Percentiles rank a stretch among this genome's conserved stretches.
phyloP scores from a whole-genome alignment of 2,329 filamentous ascomycete genomes.

The Colletotrichum gigasporum region DNA sequence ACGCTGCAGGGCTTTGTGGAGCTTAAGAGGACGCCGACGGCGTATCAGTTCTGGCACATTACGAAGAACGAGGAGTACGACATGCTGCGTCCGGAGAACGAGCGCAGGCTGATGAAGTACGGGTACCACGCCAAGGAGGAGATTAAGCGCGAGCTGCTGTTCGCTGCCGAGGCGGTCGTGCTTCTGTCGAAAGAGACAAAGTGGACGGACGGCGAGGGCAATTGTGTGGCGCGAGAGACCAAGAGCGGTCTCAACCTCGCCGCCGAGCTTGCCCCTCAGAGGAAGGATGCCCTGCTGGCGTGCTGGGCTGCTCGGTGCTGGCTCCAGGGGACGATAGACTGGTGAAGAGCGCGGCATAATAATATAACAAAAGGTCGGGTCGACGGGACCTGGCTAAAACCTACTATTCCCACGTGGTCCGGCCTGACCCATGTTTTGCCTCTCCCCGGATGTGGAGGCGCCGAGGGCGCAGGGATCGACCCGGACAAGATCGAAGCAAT shows the following conservation, averaged over 20 bases:
- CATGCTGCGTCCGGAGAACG: background rate
- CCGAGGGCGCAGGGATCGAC: background rate
- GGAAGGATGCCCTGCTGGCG: conserved; percentile 11
- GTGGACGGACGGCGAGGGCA: conserved; percentile 15
- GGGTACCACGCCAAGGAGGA: conserved; percentile 15
- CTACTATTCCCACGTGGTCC: background rate
- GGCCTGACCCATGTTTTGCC: background rate
- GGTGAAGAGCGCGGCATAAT: background rate
- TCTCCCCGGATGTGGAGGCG: background rate
- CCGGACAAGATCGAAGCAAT: background rate
- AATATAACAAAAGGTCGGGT: background rate
- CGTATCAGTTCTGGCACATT: conserved; percentile 32
- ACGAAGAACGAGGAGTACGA: conserved; percentile 20
- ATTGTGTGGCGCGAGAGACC: conserved; percentile 3
- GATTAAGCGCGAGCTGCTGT: conserved; percentile 4
- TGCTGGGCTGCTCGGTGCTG: conserved; percentile 13
- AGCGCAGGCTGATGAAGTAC: background rate
- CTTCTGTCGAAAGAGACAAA: background rate
- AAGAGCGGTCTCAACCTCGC: background rate
- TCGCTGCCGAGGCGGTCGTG: background rate
- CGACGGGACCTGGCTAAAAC: background rate
- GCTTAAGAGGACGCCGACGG: conserved; percentile 3
- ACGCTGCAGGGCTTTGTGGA: conserved; percentile 5
- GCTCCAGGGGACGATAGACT: background rate
- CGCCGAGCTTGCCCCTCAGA: background rate